Evolutionary conservation across 2,329 filamentous ascomycete species (phyloP).

Genomic region (Dothiorella sarmentorum): DNA sequence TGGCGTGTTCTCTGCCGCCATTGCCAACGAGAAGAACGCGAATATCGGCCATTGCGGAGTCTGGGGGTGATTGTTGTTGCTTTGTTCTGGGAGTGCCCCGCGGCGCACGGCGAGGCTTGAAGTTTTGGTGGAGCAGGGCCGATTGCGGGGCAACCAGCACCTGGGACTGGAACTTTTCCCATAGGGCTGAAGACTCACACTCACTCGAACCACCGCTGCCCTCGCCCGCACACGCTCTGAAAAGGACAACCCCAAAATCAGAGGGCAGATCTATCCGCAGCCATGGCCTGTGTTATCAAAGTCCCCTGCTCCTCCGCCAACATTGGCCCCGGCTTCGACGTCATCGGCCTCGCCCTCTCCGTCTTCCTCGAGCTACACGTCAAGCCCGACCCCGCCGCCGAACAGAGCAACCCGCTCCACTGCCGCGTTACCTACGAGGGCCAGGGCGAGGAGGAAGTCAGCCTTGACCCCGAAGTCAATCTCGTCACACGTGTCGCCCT

Average conservation of each 20-base stretch:
- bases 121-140: constrained; percentile 17
- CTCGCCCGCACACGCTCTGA: constrained; percentile 7
- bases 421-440: constrained; percentile 91
- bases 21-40: constrained; percentile 80
- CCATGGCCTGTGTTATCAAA: constrained; percentile 53
- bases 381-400: constrained; percentile 58
- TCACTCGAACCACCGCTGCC: constrained; percentile 16
- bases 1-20: constrained; percentile 88
- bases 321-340: constrained; percentile 94
- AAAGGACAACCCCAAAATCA: background rate
- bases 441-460: constrained; percentile 72
- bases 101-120: constrained; percentile 8
- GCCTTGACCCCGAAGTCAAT: constrained; percentile 80
- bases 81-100: constrained; percentile 9
- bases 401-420: constrained; percentile 64
- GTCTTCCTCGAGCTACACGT: constrained; percentile 89
- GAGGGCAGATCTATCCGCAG: background rate
- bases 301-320: constrained; percentile 95
- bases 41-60: constrained; percentile 19
- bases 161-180: constrained; percentile 12
- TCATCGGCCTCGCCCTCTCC: constrained; percentile 90
- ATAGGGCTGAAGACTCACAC: constrained; percentile 7
- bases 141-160: constrained; percentile 19
- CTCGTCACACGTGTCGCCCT: constrained; percentile 91
- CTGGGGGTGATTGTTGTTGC: background rate